Conservation (phyloP, 225 moss, liverwort and hornwort genomes). For the Takakia lepidozioides region DNA sequence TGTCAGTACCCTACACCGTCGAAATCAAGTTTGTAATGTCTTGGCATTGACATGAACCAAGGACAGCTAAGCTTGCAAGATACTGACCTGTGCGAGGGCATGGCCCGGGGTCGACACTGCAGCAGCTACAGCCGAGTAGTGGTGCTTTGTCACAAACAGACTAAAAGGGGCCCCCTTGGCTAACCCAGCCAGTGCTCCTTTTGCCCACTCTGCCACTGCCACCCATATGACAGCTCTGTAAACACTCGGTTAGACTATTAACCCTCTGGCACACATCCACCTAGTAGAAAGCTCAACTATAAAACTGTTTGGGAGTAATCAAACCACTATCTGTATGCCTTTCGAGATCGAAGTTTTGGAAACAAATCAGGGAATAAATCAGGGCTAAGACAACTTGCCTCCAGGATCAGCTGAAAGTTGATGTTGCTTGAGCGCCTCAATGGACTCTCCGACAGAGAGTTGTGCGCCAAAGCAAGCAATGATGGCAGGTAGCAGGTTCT, state of each 20-base stretch:
- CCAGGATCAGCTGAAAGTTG: conserved; percentile 43
- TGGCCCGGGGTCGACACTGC: conserved; percentile 42
- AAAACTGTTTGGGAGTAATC: not conserved
- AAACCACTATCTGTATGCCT: not conserved
- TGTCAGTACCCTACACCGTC: no score
- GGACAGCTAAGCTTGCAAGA: not conserved
- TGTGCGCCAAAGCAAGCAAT: conserved; percentile 65
- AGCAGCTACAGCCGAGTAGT: conserved; percentile 53
- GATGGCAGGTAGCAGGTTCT: conserved; percentile 61
- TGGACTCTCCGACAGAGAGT: conserved; percentile 45
- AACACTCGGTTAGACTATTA: no score
- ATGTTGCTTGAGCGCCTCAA: conserved; percentile 50
- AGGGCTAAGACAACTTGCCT: conserved; percentile 27
- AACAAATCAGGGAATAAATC: not conserved
- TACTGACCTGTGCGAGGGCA: conserved; percentile 56
- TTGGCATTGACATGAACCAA: not conserved
- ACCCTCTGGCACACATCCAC: no score
- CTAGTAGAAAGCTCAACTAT: no score
- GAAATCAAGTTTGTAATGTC: no score
- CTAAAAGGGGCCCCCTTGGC: conserved; percentile 77
- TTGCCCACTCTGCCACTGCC: conserved; percentile 78
- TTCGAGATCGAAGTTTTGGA: not conserved
- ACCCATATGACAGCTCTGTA: no score
- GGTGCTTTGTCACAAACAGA: conserved; percentile 64
- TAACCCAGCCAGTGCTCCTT: conserved; percentile 63